These are phyloP conservation scores for Pseudocohnilembus persalinus DNA, from an alignment of 169 alveolate genomes.

Conservation along the genomic window DNA sequence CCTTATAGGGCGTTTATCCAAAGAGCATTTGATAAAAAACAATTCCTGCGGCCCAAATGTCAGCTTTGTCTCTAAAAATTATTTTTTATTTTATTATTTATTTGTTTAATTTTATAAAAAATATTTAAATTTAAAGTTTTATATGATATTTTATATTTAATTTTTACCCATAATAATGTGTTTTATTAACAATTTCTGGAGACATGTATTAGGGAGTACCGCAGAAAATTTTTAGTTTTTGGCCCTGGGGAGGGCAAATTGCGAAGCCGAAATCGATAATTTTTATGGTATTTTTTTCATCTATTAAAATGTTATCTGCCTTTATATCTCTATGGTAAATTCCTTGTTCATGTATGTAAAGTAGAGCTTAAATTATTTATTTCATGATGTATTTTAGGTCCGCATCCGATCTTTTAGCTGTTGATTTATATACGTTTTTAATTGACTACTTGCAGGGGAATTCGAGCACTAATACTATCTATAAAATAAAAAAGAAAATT, in stretches of 20 bases:
- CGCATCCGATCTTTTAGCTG: constrained; percentile 52
- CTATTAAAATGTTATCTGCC: constrained; percentile 68
- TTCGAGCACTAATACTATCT: constrained; percentile 40
- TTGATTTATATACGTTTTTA: constrained; percentile 42
- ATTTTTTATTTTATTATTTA: too few relatives aligned
- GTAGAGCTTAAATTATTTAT: constrained; percentile 51
- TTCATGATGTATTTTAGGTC: constrained; percentile 49
- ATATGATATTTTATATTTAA: too few relatives aligned
- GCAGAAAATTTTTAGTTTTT: constrained; percentile 55
- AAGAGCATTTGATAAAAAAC: too few relatives aligned
- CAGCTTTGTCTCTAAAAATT: too few relatives aligned
- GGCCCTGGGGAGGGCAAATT: constrained; percentile 38
- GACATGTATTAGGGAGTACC: constrained; percentile 78
- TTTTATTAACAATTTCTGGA: constrained; percentile 74
- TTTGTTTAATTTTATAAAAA: too few relatives aligned
- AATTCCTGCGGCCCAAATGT: too few relatives aligned
- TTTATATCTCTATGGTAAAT: constrained; percentile 78
- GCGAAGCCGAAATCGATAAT: constrained; percentile 74
- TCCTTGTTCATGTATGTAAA: constrained; percentile 54
- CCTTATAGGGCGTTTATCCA: too few relatives aligned
- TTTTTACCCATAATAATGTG: constrained; percentile 60
- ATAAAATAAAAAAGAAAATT: too few relatives aligned
- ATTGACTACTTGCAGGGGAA: constrained; percentile 44
- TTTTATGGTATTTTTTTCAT: constrained; percentile 48
- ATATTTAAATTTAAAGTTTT: too few relatives aligned